These are phyloP conservation scores for Clavispora fructus DNA, from an alignment of 805 yeast species.

Conservation along the genomic window DNA sequence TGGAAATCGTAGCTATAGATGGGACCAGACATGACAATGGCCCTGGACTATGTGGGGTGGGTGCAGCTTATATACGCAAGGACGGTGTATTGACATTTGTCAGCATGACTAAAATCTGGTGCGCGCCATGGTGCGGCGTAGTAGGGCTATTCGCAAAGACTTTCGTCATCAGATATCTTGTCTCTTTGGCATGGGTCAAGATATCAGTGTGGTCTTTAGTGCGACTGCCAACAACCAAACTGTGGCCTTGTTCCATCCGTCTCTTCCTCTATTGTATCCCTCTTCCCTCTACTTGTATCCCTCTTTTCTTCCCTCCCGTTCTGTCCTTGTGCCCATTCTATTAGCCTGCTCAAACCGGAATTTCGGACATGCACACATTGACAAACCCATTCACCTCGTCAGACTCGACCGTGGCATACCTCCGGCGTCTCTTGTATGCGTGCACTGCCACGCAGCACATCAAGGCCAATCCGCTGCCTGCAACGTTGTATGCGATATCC, in stretches of 20 bases:
- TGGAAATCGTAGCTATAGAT: conserved; percentile 44
- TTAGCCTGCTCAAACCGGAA: not conserved
- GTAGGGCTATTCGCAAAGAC: no score
- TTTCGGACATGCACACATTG: conserved; percentile 13
- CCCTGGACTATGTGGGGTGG: not conserved
- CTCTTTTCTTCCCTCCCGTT: no score
- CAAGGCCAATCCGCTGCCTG: conserved; percentile 28
- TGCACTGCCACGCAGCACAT: conserved; percentile 7
- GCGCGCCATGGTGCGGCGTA: no score
- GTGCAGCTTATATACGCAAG: not conserved
- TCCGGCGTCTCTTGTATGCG: not conserved
- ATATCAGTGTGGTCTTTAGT: no score
- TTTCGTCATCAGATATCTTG: no score
- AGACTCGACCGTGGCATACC: not conserved
- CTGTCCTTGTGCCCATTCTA: not conserved
- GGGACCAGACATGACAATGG: not conserved
- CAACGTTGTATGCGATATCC: conserved; percentile 39
- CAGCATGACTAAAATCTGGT: not conserved
- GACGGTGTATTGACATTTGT: not conserved
- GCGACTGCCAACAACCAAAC: no score
- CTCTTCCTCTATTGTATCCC: no score
- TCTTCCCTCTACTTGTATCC: no score
- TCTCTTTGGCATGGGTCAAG: no score
- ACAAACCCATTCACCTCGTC: conserved; percentile 17
- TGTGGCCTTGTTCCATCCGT: no score